These are phyloP conservation scores for Pichia sp. DNA, from an alignment of 1,139 yeast genomes.

Conservation along the genomic window DNA sequence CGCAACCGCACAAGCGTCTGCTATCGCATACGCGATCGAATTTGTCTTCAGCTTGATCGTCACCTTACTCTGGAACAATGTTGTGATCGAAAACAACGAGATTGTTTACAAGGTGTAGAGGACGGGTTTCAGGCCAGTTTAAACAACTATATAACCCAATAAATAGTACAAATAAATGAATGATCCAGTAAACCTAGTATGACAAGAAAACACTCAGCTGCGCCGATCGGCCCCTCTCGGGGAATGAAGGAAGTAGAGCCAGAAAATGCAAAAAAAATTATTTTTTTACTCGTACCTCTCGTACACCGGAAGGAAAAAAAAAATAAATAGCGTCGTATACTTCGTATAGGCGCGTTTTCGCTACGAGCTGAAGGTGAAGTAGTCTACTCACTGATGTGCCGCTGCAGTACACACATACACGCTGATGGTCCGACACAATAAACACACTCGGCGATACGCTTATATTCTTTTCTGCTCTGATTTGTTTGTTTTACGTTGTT, in stretches of 20 bases:
- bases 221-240: neutral
- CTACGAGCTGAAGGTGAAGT: neutral
- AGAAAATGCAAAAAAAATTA: no score
- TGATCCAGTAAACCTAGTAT: no score
- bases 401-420: neutral
- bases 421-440: neutral
- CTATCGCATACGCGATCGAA: slow-evolving; percentile 25
- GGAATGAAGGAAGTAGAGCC: no score
- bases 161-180: no score
- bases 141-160: no score
- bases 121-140: no score
- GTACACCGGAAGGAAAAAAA: neutral
- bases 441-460: neutral
- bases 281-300: slow-evolving; percentile 4
- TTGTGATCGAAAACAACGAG: slow-evolving; percentile 19
- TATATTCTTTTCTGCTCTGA: neutral
- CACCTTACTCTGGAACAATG: slow-evolving; percentile 27
- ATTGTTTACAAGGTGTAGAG: slow-evolving; percentile 5
- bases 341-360: neutral
- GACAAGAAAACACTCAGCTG: neutral
- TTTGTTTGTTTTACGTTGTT: neutral
- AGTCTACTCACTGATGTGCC: neutral
- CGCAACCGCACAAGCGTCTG: slow-evolving; percentile 18
- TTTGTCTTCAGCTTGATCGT: slow-evolving; percentile 21
- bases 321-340: neutral